Evolutionary conservation across 495 filamentous ascomycete genomes (phyloP), one percentile per base, ranked within the genome.

Genomic region (Lentithecium fluviatile): DNA sequence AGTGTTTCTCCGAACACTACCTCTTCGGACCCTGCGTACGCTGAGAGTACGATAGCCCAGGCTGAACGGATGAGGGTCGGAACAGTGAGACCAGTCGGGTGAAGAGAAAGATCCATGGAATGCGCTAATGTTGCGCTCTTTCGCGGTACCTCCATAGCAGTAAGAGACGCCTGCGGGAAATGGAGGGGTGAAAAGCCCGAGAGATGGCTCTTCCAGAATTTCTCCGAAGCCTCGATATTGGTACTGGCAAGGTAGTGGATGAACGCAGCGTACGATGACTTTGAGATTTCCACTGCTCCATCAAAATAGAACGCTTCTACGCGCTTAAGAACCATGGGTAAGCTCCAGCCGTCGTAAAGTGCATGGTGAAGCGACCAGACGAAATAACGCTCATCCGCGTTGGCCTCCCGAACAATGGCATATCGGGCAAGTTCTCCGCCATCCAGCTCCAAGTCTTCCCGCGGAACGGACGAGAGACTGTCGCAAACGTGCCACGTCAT

Each of bases 1-100:
- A 83, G 59, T 10, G 77, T 82, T 58, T 78, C 76, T 6, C 79
- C 82, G 60, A 83, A 83, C 51, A 79, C 77, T 7, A 83, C 77
- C 59, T 83, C 81, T 0, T 73, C 67, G 17, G 74, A 76, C 0
- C 67, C 70, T 4, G 78, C 77, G 37, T 80, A 74, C 4, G 66
- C 67, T 6, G 77, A 73, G 17, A 82, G 15, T 0, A 82, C 68
- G 24, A 83, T 69, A 0, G 79, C 79, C 81, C 80, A 85, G 0
- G 79, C 80, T 26, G 80, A 80, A 47, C 77, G 74, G 10, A 82
- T 74, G 6, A 83, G 66, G 2, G 77, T 76, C 5, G 82, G 76
- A 2, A 76, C 43, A 0, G 78, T 80, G 45, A 79, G 68, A 10
- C 29, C 29, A 32, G 29, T 32, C 29, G 29, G 29, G 3, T 32